Evolutionary conservation across 352 stramenopile species (phyloP), one percentile per base, ranked within the genome.

Genomic region (Phytophthora meadii): DNA sequence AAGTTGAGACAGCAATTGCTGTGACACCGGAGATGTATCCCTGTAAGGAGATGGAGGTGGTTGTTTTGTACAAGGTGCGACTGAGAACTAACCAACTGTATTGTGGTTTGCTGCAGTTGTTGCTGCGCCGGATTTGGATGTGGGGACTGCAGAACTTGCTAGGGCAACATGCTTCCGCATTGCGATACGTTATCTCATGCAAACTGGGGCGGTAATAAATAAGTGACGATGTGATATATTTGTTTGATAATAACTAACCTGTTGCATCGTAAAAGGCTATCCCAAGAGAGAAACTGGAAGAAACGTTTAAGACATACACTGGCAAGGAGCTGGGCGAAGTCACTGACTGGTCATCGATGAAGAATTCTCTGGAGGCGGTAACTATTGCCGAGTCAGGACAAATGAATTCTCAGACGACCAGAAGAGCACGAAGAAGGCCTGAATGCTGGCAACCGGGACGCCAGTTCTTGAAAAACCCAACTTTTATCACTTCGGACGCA

Each of bases 101-200:
- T 24, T 49, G 45, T 36, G 8, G 24, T 54, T 49, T 48, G 22
- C 22, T 58, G 37, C 41, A 84, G 70, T 84, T 72, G 54, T 32
- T 55, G n/a, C 22, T 44, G 57, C 57, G 7, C 30, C 25, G 5
- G 40, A 60, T 28, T 22, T 81, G 34, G 41, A 76, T 59, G 47
- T 74, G 32, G 54, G 34, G 19, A 66, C 45, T 0, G 28, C 56
- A 45, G 37, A 61, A 42, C 32, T 76, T 27, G 47, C 52, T 45
- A 49, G n/a, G 5, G 60, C 70, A 25, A 32, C 70, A 22, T 76
- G 63, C 14, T 71, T 81, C 59, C 76, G 76, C 15, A 79, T 84
- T 53, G 60, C 62, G 8, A 66, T 42, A 12, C 69, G 72, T 14
- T 56, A 81, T 52, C 30, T 71, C 19, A 25, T 53, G 37, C 28